A percentile compares a stretch with the other conserved stretches of the same genome.
phyloP scores from a whole-genome alignment of 768 basidiomycete genomes.

The Paxillus ammoniavirescens region DNA sequence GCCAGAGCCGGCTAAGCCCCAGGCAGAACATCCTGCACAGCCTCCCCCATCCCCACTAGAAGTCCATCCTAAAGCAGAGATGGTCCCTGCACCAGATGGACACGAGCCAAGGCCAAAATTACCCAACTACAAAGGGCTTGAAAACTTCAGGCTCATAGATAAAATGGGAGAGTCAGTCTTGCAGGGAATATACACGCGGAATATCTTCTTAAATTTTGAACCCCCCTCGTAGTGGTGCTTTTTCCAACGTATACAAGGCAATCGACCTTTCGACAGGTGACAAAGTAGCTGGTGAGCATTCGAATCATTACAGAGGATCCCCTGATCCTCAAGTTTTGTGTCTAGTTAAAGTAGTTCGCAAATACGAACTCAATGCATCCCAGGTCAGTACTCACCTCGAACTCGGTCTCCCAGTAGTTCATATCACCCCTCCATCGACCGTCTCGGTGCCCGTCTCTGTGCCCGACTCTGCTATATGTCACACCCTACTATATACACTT shows the following conservation, averaged over 20 bases:
- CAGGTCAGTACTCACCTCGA: slow-evolving; percentile 63
- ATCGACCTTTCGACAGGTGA: slow-evolving; percentile 69
- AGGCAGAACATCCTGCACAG: slow-evolving; percentile 36
- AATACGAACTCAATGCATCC: slow-evolving; percentile 84
- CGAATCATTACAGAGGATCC: background rate
- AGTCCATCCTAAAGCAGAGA: slow-evolving; percentile 6
- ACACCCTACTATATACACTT: slow-evolving; percentile 14
- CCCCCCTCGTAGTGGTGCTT: slow-evolving; percentile 68
- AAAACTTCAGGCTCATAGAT: slow-evolving; percentile 69
- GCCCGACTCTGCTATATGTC: slow-evolving; percentile 9
- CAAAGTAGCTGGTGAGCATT: slow-evolving; percentile 75
- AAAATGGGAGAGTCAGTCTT: slow-evolving; percentile 92
- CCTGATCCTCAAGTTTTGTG: slow-evolving; percentile 11
- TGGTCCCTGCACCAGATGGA: slow-evolving; percentile 70
- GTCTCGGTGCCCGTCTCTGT: slow-evolving; percentile 17
- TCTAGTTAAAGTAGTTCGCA: slow-evolving; percentile 90
- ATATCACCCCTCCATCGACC: slow-evolving; percentile 25
- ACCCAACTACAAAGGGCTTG: slow-evolving; percentile 85
- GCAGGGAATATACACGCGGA: background rate
- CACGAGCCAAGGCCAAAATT: slow-evolving; percentile 70
- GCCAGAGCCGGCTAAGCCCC: slow-evolving; percentile 33
- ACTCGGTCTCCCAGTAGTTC: slow-evolving; percentile 24
- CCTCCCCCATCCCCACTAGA: slow-evolving; percentile 20
- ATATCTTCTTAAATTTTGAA: slow-evolving; percentile 11
- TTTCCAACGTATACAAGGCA: slow-evolving; percentile 98